Evolutionary conservation across 2,329 filamentous ascomycete genomes (phyloP).

Genomic region (Monilinia laxa): DNA sequence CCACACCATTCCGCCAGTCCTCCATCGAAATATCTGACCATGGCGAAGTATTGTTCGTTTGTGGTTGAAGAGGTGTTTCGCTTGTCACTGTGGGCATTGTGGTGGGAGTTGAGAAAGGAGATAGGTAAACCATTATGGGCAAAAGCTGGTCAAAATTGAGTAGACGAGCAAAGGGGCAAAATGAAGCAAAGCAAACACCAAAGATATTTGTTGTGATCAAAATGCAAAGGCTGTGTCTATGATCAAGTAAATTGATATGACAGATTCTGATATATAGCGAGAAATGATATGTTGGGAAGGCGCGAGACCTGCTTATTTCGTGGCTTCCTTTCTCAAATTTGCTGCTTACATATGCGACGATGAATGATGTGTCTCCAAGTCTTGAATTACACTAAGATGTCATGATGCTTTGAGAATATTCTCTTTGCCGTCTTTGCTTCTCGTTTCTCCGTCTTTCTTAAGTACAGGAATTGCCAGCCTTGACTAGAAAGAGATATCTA

Average conservation of each 20-base stretch:
- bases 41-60: conserved; percentile 25
- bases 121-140: conserved; percentile 26
- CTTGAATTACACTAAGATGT: neutral
- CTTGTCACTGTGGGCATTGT: conserved; percentile 15
- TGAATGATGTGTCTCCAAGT: neutral
- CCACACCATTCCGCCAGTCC: conserved; percentile 24
- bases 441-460: neutral
- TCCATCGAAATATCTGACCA: conserved; percentile 32
- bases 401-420: neutral
- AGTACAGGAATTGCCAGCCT: neutral
- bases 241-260: neutral
- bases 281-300: neutral
- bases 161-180: conserved; percentile 18
- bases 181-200: conserved; percentile 16
- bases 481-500: neutral
- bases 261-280: neutral
- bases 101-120: conserved; percentile 24
- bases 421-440: neutral
- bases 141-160: conserved; percentile 19
- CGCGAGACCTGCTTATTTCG: neutral
- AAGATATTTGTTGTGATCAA: conserved; percentile 6
- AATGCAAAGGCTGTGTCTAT: neutral
- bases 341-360: neutral
- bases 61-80: conserved; percentile 21
- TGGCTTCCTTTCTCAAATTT: neutral